These are phyloP conservation scores for Volutella citrinella DNA, from an alignment of 2,329 filamentous ascomycete genomes.

Conservation along the genomic window DNA sequence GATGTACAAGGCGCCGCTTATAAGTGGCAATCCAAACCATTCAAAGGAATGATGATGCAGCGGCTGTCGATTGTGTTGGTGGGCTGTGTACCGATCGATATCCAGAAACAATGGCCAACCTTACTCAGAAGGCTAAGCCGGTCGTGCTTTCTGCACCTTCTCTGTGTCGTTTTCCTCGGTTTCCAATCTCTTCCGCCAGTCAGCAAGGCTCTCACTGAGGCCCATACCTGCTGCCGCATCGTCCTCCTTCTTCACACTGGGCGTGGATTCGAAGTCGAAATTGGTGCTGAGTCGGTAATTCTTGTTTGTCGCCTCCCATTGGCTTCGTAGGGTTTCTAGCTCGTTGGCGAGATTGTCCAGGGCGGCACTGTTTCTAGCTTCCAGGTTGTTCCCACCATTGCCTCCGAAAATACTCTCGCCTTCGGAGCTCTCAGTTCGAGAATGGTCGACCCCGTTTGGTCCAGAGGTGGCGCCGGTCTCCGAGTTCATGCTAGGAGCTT, in stretches of 20 bases:
- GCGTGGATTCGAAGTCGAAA: conserved; percentile 73
- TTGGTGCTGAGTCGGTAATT: conserved; percentile 88
- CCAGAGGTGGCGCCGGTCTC: conserved; percentile 36
- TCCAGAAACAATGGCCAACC: too few relatives aligned
- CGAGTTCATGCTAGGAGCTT: conserved; percentile 50
- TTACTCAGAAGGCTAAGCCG: too few relatives aligned
- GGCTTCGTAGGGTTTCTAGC: conserved; percentile 81
- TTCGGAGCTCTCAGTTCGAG: conserved; percentile 56
- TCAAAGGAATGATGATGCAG: conserved; percentile 23
- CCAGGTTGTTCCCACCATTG: conserved; percentile 32
- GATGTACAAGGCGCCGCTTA: too few relatives aligned
- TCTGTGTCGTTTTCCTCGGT: conserved; percentile 37
- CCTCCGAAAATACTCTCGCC: conserved; percentile 62
- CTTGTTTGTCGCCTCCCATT: conserved; percentile 96
- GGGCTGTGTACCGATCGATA: conserved; percentile 22
- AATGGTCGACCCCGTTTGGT: conserved; percentile 39
- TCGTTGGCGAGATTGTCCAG: conserved; percentile 90
- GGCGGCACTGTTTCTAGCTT: conserved; percentile 60
- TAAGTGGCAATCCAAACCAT: too few relatives aligned
- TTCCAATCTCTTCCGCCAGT: conserved; percentile 78
- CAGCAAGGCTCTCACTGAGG: conserved; percentile 69
- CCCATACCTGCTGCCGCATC: conserved; percentile 40
- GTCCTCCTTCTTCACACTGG: conserved; percentile 40
- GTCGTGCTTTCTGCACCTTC: conserved; percentile 27
- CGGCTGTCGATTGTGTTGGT: conserved; percentile 34